phyloP scores from a whole-genome alignment of 148 eudicot species.

The Cornus controversa region DNA sequence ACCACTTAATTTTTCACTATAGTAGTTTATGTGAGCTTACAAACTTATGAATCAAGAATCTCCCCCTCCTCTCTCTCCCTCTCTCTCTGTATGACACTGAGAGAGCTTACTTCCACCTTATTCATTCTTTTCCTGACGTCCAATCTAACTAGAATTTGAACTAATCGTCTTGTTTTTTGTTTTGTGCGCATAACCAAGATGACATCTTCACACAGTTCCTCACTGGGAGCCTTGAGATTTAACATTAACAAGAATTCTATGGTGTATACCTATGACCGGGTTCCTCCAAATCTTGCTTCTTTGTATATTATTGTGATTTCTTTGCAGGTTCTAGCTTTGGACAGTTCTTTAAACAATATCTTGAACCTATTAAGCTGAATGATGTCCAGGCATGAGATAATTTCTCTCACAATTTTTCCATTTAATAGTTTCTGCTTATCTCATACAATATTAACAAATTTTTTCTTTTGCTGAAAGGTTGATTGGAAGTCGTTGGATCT shows the following conservation, averaged over 20 bases:
- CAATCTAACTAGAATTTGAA: not conserved
- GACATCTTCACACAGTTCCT: too few relatives aligned
- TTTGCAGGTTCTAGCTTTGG: slow-evolving; percentile 90
- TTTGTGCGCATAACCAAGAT: too few relatives aligned
- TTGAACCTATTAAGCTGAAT: slow-evolving; percentile 91
- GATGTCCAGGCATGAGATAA: slow-evolving; percentile 60
- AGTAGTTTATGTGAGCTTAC: not conserved
- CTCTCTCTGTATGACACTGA: not conserved
- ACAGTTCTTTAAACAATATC: slow-evolving; percentile 90
- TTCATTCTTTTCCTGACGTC: not conserved
- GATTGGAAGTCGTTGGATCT: slow-evolving; percentile 93
- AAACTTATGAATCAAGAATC: not conserved
- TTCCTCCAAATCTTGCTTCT: not conserved
- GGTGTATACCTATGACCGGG: not conserved
- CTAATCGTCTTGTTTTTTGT: not conserved
- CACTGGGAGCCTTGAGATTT: not conserved
- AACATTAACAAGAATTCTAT: not conserved
- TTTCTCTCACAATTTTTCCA: slow-evolving; percentile 13
- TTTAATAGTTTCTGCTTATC: not conserved
- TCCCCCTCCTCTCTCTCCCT: too few relatives aligned
- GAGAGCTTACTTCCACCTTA: not conserved
- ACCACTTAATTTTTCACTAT: not conserved
- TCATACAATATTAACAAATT: not conserved
- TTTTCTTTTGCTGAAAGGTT: slow-evolving; percentile 51
- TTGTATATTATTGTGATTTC: slow-evolving; percentile 1